phyloP scores from a whole-genome alignment of 2,329 filamentous ascomycete species.

The Aspergillus sp. region DNA sequence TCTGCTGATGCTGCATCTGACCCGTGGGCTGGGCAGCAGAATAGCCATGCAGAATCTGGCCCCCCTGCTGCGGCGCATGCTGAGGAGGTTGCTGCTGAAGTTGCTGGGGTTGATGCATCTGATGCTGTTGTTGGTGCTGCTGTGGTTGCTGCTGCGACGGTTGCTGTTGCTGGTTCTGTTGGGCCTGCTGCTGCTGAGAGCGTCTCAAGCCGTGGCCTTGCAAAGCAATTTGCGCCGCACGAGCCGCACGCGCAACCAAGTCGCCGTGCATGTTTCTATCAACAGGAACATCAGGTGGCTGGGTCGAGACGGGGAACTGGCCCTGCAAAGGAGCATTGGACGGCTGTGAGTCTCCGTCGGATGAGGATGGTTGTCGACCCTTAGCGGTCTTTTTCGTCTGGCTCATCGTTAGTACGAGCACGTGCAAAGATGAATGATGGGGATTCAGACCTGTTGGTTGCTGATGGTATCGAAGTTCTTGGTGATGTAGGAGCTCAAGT shows the following conservation, averaged over 20 bases:
- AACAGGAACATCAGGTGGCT: conserved; percentile 41
- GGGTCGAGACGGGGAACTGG: conserved; percentile 43
- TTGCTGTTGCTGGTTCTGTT: conserved; percentile 32
- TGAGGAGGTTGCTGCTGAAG: conserved; percentile 26
- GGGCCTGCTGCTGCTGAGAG: conserved; percentile 38
- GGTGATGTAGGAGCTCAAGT: conserved; percentile 59
- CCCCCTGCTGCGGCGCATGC: conserved; percentile 29
- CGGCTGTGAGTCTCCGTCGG: conserved; percentile 39
- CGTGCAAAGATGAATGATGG: neutral
- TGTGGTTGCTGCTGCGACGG: conserved; percentile 33
- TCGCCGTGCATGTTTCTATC: conserved; percentile 47
- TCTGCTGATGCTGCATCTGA: conserved; percentile 26
- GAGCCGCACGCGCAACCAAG: conserved; percentile 50
- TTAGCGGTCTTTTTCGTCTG: conserved; percentile 44
- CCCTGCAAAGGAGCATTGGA: conserved; percentile 43
- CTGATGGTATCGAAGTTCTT: conserved; percentile 59
- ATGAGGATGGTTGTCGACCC: conserved; percentile 38
- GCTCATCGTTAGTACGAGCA: conserved; percentile 22
- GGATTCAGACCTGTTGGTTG: conserved; percentile 46
- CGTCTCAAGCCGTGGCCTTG: conserved; percentile 45
- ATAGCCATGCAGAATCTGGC: conserved; percentile 38
- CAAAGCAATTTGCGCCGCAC: conserved; percentile 51
- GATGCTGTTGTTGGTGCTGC: conserved; percentile 26
- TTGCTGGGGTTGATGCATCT: conserved; percentile 22
- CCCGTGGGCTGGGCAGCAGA: conserved; percentile 34